Conservation (phyloP, 2,329 filamentous ascomycete species). For the Aspergillus amoenus region DNA sequence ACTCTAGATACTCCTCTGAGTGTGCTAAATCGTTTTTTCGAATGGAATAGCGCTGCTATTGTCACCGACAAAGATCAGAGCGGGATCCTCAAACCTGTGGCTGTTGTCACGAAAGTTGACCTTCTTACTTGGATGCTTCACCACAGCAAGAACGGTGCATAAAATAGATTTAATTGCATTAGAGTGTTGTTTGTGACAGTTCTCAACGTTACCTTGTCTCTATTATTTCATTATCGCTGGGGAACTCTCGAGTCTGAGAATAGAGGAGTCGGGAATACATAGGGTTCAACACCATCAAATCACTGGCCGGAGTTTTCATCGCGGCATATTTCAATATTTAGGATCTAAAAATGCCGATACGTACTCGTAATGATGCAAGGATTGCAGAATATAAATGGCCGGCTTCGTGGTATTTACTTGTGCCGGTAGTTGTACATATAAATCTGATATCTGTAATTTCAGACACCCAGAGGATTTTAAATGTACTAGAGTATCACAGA, state of each 20-base stretch:
- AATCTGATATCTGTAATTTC: neutral
- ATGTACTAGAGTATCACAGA: slow-evolving; percentile 49
- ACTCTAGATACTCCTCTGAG: slow-evolving; percentile 83
- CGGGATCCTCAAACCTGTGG: slow-evolving; percentile 71
- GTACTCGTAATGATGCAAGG: neutral
- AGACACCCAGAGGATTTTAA: too few species aligned
- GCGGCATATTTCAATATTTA: neutral
- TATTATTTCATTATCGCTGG: neutral
- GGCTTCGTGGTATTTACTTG: neutral
- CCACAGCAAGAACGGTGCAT: slow-evolving; percentile 42
- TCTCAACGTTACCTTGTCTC: neutral
- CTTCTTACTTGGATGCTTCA: slow-evolving; percentile 88
- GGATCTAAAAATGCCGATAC: neutral
- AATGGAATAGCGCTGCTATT: slow-evolving; percentile 96
- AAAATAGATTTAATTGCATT: neutral
- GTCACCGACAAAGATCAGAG: slow-evolving; percentile 74
- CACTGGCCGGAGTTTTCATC: slow-evolving; percentile 24
- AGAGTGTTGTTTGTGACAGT: neutral
- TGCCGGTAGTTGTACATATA: neutral
- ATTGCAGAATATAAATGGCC: neutral
- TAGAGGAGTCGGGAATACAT: neutral
- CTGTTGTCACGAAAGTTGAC: slow-evolving; percentile 95
- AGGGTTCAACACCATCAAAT: slow-evolving; percentile 2
- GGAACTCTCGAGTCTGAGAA: neutral
- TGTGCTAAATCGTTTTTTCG: slow-evolving; percentile 86